Base-by-base conservation (phyloP, 2,329 filamentous ascomycete genomes). In the Aureobasidium pullulans region DNA sequence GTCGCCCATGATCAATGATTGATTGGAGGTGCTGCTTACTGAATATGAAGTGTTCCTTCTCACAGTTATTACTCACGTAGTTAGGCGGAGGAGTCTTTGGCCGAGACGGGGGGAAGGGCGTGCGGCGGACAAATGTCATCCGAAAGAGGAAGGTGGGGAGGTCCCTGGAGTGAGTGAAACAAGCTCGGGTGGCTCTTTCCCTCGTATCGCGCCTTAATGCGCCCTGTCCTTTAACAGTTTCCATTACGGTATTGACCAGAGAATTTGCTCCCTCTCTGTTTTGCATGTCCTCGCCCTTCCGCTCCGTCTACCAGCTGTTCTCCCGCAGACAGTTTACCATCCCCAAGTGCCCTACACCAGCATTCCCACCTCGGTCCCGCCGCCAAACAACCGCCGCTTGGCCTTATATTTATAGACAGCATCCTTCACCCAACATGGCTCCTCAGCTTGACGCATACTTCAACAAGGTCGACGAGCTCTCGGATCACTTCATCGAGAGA, bases 371-470 rank as follows among this genome's bases (percentile, higher is more conserved):
- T 31, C 54, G 39, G 32, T 34, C 39, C 23, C 54, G 54, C 32
- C 28, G 42, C 13, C 54, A 57, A 32, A 32, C 54, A 11, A 57
- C 54, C 40, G 34, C 34, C 36, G 54, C 43, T 31, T 57, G 54
- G 53, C 23, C 43, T 32, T 57, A 79, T 65, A 70, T 79, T 60
- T 77, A 79, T 66, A 65, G 69, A 43, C 64, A 62, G 32, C 58
- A 63, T 53, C 60, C 68, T 11, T 75, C 71, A 65, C 69, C 70
- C 61, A 75, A 69, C 66, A 96, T 96, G 89, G 90, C 90, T 60
- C 90, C 91, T 62, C 84, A 95, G 74, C 85, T 99, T 67, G 90
- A 96, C 74, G 82, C 86, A 64, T 97, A 88, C 81, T 97, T 96
- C 81, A 86, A 90, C 77, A 86, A 96, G 82, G 90, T 96, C 68